phyloP scores from a whole-genome alignment of 1,284 basidiomycete species.

The Papiliotrema fonsecae region DNA sequence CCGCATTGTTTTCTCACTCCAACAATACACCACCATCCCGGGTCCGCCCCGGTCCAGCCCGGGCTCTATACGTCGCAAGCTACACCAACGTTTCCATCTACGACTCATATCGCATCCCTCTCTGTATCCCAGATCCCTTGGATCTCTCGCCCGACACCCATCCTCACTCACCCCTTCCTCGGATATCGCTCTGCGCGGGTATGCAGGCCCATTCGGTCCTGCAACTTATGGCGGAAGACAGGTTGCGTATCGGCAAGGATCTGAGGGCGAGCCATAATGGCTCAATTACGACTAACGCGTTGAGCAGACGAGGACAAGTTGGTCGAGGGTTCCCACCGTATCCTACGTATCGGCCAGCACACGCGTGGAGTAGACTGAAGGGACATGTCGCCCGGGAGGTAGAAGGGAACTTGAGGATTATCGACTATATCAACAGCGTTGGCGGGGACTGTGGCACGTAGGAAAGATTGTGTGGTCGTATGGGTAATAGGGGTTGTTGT shows the following conservation, averaged over 20 bases:
- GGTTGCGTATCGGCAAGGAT: background rate
- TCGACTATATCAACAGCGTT: background rate
- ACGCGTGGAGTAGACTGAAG: background rate
- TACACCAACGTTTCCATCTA: no score
- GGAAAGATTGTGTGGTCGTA: no score
- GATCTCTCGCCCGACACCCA: background rate
- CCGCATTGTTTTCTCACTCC: background rate
- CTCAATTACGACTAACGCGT: background rate
- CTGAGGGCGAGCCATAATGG: slow-evolving; percentile 1
- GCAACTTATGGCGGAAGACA: background rate
- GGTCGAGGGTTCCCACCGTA: no score
- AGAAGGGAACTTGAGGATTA: background rate
- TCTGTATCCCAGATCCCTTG: slow-evolving; percentile 3
- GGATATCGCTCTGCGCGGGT: background rate
- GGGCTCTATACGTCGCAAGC: background rate
- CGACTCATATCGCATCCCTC: background rate
- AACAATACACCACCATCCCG: background rate
- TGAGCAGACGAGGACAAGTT: background rate
- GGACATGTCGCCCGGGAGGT: background rate
- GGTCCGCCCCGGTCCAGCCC: background rate
- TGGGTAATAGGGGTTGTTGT: no score
- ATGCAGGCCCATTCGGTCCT: background rate
- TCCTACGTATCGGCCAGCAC: background rate
- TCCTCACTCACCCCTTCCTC: background rate
- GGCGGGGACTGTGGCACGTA: no score